Evolutionary conservation across 139 green algal genomes (phyloP), one percentile per base, ranked within the genome.

Genomic region (Chlamydomonas schloesseri): DNA sequence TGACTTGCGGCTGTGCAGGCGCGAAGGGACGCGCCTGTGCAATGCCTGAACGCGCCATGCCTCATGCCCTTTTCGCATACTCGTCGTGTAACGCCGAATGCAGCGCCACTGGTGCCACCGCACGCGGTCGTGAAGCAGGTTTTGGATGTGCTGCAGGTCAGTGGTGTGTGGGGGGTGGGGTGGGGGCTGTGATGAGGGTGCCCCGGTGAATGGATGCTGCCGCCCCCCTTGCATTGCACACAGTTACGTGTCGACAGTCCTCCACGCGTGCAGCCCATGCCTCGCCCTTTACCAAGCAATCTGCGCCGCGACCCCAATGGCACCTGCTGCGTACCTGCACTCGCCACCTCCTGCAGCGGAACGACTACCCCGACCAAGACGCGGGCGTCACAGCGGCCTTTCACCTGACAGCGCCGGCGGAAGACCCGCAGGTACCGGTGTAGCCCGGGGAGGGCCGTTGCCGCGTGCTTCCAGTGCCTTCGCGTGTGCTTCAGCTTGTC

Each of bases 361-460:
- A 97, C 71, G 94, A 97, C 81, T 97, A 87, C 79, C 94, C 94
- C 53, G 94, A 96, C 29, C 26, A 60, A 1, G 91, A 94, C 36
- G 71, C 89, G 2, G 94, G 94, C 23, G 77, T 92, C 11, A 68
- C 60, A 20, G 88, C 84, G 8, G 91, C 90, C 29, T 96, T 93
- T 47, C 13, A 64, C 14, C 93, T 96, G 33, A 81, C 77, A 17
- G 92, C 91, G 62, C 90, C 26, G 18, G 4, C 60, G 8, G 23
- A 23, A 9, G 60, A 67, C 60, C 24, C 24, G 24, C 3, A n/a
- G 60, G 60, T 67, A 23, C 90, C 86, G 11, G 71, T 3, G 33
- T 34, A 82, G n/a, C n/a, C n/a, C n/a, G n/a, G 26, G 75, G 42
- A 1, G 31, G 20, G 57, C 17, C 24, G 65, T 29, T 75, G n/a